These are phyloP conservation scores for Hygrocybe punicea DNA, from an alignment of 768 basidiomycete species.

Conservation along the genomic window DNA sequence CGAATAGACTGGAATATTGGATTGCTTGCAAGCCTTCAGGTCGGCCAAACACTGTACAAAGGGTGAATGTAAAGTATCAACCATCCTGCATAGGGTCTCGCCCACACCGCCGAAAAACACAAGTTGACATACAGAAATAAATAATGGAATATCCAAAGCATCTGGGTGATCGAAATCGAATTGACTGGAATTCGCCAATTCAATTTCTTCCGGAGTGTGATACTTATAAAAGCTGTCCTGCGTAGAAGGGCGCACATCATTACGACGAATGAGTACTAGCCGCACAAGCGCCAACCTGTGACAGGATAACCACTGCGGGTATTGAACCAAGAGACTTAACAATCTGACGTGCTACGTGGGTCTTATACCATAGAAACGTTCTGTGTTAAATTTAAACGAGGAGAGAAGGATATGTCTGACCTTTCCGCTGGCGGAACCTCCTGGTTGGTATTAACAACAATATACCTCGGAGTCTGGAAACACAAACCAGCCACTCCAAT, in stretches of 20 bases:
- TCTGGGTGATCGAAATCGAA: constrained; percentile 91
- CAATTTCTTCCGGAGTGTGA: constrained; percentile 74
- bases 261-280: neutral
- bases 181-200: constrained; percentile 74
- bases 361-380: constrained; percentile 42
- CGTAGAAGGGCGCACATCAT: neutral
- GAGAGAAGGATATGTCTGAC: constrained; percentile 33
- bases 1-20: constrained; percentile 92
- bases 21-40: constrained; percentile 77
- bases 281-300: constrained; percentile 54
- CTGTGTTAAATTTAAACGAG: neutral
- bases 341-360: constrained; percentile 81
- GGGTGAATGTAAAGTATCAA: neutral
- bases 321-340: constrained; percentile 78
- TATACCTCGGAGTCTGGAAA: neutral
- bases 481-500: constrained; percentile 76
- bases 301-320: constrained; percentile 86
- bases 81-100: too few relatives aligned
- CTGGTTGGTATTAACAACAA: constrained; percentile 32
- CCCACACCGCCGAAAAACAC: too few relatives aligned
- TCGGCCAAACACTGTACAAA: constrained; percentile 70
- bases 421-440: constrained; percentile 87
- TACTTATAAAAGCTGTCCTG: constrained; percentile 94
- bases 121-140: constrained; percentile 64
- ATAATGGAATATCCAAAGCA: constrained; percentile 86